Base-by-base conservation (phyloP, 306 rosid genomes). In the Alnus rubra region DNA sequence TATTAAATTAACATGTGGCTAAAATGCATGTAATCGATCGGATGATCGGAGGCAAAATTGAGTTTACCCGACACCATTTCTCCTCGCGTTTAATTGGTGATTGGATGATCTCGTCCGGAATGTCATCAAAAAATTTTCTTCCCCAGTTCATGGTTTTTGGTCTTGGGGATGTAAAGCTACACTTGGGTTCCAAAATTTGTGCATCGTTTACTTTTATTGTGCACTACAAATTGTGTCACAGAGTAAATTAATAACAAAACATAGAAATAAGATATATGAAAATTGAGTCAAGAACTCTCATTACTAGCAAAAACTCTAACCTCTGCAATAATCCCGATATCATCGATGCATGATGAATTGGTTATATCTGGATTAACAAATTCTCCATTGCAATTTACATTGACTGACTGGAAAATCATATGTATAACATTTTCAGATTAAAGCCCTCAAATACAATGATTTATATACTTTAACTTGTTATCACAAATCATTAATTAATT, bases 311-410 rank as follows among this genome's bases (percentile, higher is more conserved):
- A 33, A 6, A 64, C 72, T 42, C 51, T 64, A n/a, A 76, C 88
- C 82, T 82, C 67, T 3, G 73, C 62, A 1, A 67, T 59, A 72
- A 48, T 13, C 65, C 78, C 56, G 67, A 85, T 73, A 74, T 82
- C 77, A 42, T 33, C 79, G 2, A 76, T 5, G 75, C 86, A 85
- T 4, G 53, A 39, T 18, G 75, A 42, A n/a, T 76, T 82, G 70
- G 52, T 59, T 33, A 78, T 19, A 18, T 79, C 79, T 65, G 79
- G 79, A 44, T 16, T 6, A 10, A 51, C 12, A 9, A 65, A 82
- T 58, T 85, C 79, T 4, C 76, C 84, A 3, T 67, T 58, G 81
- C 86, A 85, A 71, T n/a, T 39, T 73, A 9, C 59, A 73, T 71
- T 39, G 19, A 50, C 18, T 42, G 82, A 82, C 88, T 85, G 76